Base-by-base conservation (phyloP, 768 basidiomycete genomes). In the Leucosporidium creatinivorum region DNA sequence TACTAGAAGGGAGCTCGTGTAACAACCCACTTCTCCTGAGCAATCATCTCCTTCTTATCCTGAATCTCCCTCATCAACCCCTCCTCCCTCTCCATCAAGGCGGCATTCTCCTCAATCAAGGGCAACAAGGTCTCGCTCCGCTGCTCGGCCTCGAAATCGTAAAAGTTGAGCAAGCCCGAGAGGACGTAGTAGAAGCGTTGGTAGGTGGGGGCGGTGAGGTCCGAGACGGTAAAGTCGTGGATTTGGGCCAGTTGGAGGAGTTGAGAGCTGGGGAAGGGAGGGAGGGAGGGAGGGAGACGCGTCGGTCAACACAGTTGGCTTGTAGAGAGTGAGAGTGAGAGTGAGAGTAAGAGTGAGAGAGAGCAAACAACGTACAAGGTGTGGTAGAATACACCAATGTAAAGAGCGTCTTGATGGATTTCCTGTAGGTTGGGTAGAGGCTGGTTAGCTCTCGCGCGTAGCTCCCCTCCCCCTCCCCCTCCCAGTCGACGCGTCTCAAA, bases 141-240 rank as follows among this genome's bases (percentile, higher is more conserved):
- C 26, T 72, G 73, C 39, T 76, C 75, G 17, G 58, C 66, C 48
- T 68, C 68, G 60, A 76, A 76, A 48, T 73, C 71, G 58, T 61
- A 61, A 58, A 74, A 76, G 66, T 76, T 76, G 73, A 74, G 55
- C 54, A 76, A 63, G 7, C 61, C 75, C 25, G 65, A 66, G 15
- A 76, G 58, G 61, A 73, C 49, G 48, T 55, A 26, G 6, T 50
- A 36, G 51, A 76, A 63, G 7, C 73, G 65, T 21, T 49, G 30
- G 26, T 70, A n/a, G 23, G 61, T 67, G 13, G 75, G 75, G 0
- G 65, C 67, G 4, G 70, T 67, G 26, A 76, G 63, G 62, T 76
- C 75, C 25, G 62, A 47, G 61, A 72, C 49, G 44, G 72, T 68
- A 56, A 76, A 76, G 67, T 73, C 72, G 61, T 59, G 55, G 49